A percentile compares a stretch with the other conserved stretches of the same genome.
Conservation (phyloP, 2,329 filamentous ascomycete genomes). For the Paraphaeosphaeria sporulosa region DNA sequence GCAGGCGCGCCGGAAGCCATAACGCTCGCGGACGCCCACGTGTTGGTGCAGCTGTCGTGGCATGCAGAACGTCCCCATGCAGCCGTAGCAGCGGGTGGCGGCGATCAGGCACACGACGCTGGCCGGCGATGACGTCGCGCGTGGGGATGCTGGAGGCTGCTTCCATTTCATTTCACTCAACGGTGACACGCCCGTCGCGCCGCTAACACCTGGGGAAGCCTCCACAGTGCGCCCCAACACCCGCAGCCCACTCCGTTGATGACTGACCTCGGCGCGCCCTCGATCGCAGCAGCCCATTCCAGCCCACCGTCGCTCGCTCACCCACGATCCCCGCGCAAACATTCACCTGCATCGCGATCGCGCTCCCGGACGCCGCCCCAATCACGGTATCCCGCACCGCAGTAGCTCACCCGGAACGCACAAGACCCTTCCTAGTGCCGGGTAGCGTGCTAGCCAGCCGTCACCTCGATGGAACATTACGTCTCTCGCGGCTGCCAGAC, state of each 20-base stretch:
- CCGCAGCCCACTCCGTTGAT: too few relatives aligned
- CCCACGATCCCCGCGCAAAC: neutral
- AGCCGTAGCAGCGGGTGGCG: neutral
- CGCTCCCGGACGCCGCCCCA: conserved; percentile 2
- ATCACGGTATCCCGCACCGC: conserved; percentile 2
- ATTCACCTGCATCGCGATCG: neutral
- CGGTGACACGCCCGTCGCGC: conserved; percentile 1
- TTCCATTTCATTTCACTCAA: conserved; percentile 11
- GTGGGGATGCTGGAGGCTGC: neutral
- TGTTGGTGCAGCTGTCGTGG: neutral
- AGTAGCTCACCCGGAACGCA: conserved; percentile 7
- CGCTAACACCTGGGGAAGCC: conserved; percentile 1
- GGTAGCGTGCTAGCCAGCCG: neutral
- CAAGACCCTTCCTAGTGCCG: conserved; percentile 26
- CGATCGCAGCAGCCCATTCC: neutral
- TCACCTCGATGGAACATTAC: conserved; percentile 35
- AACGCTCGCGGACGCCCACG: conserved; percentile 1
- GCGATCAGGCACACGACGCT: conserved; percentile 15
- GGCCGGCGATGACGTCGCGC: conserved; percentile 11
- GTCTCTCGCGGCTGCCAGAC: conserved; percentile 41
- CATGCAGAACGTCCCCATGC: neutral
- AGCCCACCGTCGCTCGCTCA: conserved; percentile 1
- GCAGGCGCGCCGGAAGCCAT: neutral
- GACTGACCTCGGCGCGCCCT: neutral
- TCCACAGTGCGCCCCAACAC: conserved; percentile 6